A percentile compares a stretch with the other conserved stretches of the same genome.
These are phyloP conservation scores for Nannochloropsis salina DNA, from an alignment of 108 stramenopile genomes.

Conservation along the genomic window DNA sequence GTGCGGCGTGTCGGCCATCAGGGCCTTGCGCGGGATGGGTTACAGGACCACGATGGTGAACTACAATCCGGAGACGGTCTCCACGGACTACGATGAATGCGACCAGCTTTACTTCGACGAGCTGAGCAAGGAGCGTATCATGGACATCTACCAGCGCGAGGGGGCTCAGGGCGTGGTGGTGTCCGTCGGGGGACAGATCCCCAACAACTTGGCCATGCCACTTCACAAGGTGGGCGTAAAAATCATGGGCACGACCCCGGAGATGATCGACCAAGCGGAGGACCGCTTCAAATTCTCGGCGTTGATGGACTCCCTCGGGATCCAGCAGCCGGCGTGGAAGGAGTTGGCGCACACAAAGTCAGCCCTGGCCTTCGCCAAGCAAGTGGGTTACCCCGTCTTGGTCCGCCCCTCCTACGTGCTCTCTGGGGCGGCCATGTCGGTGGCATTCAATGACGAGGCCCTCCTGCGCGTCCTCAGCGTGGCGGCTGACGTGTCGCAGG, in stretches of 20 bases:
- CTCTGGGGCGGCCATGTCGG: constrained; percentile 96
- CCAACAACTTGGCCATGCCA: constrained; percentile 90
- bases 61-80: constrained; percentile 99
- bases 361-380: constrained; percentile 78
- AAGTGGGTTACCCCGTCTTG: constrained; percentile 68
- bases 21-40: constrained; percentile 79
- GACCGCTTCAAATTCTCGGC: constrained; percentile 92
- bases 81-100: constrained; percentile 98
- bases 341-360: constrained; percentile 75
- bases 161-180: constrained; percentile 81
- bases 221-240: constrained; percentile 80
- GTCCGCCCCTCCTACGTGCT: constrained; percentile 95
- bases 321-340: constrained; percentile 90
- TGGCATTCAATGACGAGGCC: constrained; percentile 78
- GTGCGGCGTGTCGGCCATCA: constrained; percentile 94
- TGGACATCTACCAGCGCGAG: constrained; percentile 97
- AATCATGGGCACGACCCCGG: constrained; percentile 83
- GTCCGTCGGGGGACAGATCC: constrained; percentile 85
- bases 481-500: constrained; percentile 86
- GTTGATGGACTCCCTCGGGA: constrained; percentile 91
- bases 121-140: constrained; percentile 91
- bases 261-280: constrained; percentile 94
- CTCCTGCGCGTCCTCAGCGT: constrained; percentile 74
- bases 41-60: constrained; percentile 85
- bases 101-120: constrained; percentile 98